phyloP scores from a whole-genome alignment of 495 filamentous ascomycete genomes.

The Penicillium subrubescens region DNA sequence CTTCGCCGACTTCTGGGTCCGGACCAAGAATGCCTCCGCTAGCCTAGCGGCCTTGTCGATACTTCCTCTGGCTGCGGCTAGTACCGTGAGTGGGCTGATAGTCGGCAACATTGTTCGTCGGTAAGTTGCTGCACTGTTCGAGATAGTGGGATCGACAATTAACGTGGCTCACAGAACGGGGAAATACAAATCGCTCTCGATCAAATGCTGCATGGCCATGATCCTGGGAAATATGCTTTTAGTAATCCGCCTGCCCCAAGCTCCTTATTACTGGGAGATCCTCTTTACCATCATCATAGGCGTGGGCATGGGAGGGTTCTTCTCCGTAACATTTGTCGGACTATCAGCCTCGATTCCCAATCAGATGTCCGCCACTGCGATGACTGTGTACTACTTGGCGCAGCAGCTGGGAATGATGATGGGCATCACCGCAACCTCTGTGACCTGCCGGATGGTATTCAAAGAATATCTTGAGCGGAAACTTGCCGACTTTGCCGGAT shows the following conservation, averaged over 20 bases:
- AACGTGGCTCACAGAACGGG: neutral
- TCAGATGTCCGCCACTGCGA: neutral
- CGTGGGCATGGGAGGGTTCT: neutral
- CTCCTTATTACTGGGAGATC: neutral
- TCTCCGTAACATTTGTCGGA: neutral
- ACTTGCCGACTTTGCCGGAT: neutral
- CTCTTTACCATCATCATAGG: neutral
- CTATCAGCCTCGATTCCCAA: neutral
- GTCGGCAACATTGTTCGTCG: neutral
- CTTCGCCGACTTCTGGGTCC: neutral
- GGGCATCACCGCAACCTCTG: neutral
- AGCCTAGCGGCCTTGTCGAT: neutral
- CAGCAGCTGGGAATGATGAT: conserved; percentile 1
- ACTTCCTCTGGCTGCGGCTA: neutral
- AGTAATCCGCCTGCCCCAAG: neutral
- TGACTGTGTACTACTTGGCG: neutral
- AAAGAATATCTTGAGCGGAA: neutral
- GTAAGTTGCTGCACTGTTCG: neutral
- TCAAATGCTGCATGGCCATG: neutral
- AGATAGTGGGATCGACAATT: neutral
- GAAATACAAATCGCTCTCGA: neutral
- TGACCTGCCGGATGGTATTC: neutral
- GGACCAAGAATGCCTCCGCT: neutral
- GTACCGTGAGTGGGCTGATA: neutral
- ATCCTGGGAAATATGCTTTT: neutral